Percentiles rank a stretch among this genome's conserved stretches.
Conservation (phyloP, 2,329 filamentous ascomycete genomes). For the Orbilia brochopaga region DNA sequence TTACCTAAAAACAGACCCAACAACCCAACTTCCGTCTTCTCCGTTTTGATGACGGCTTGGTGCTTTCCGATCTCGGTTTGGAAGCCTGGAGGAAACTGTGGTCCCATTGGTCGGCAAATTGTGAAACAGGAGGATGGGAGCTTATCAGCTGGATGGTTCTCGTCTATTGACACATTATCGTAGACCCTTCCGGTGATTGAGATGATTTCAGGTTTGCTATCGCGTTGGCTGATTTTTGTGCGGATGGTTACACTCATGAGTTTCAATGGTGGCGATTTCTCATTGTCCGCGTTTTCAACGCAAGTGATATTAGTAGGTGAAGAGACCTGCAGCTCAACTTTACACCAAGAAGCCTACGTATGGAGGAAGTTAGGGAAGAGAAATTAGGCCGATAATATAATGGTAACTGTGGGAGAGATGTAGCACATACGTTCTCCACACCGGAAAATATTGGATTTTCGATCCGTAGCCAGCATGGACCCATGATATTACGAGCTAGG, state of each 20-base stretch:
- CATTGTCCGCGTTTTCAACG: conserved; percentile 76
- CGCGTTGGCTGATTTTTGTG: conserved; percentile 84
- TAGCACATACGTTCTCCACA: conserved; percentile 71
- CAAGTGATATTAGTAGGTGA: conserved; percentile 77
- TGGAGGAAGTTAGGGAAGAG: not conserved
- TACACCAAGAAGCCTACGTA: conserved; percentile 80
- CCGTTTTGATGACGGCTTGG: conserved; percentile 76
- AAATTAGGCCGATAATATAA: not conserved
- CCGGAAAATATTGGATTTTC: conserved; percentile 80
- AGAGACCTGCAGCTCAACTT: conserved; percentile 82
- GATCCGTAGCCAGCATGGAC: conserved; percentile 95
- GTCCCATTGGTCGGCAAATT: conserved; percentile 78
- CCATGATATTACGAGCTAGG: conserved; percentile 98
- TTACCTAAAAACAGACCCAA: conserved; percentile 82
- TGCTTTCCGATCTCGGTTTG: conserved; percentile 77
- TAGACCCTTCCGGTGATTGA: conserved; percentile 91
- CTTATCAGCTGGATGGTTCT: conserved; percentile 82
- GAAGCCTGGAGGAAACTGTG: conserved; percentile 83
- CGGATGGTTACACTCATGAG: conserved; percentile 94
- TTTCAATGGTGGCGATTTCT: conserved; percentile 84
- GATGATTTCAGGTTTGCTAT: conserved; percentile 95
- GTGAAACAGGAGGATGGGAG: conserved; percentile 91
- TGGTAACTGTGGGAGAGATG: not conserved
- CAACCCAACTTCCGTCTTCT: conserved; percentile 82
- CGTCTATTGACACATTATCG: conserved; percentile 83